These are phyloP conservation scores for Chrysoporthe cubensis DNA, from an alignment of 2,329 filamentous ascomycete species.

Conservation along the genomic window DNA sequence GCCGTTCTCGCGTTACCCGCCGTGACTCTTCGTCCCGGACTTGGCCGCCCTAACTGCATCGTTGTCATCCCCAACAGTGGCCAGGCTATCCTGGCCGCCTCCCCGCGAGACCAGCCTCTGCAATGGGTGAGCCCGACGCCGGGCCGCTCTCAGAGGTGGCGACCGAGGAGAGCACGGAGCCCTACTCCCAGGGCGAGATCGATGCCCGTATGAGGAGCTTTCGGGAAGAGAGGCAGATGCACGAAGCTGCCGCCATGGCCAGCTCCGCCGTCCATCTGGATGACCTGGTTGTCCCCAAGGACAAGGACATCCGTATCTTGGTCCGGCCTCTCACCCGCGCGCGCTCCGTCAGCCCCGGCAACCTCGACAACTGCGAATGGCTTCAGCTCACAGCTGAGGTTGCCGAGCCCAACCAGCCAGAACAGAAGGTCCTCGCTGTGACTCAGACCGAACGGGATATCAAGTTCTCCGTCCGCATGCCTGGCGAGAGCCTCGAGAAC, in stretches of 20 bases:
- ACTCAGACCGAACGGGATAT: constrained; percentile 64
- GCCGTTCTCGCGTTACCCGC: constrained; percentile 25
- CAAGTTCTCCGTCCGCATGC: constrained; percentile 63
- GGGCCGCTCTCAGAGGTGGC: constrained; percentile 30
- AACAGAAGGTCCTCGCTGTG: constrained; percentile 61
- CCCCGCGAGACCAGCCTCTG: constrained; percentile 29
- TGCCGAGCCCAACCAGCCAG: constrained; percentile 53
- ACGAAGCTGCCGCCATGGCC: constrained; percentile 36
- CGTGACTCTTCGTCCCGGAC: constrained; percentile 22
- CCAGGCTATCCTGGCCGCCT: constrained; percentile 19
- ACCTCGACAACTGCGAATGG: constrained; percentile 59
- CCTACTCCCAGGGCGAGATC: constrained; percentile 61
- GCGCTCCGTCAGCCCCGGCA: constrained; percentile 60
- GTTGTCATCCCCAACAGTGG: constrained; percentile 9
- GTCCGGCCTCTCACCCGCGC: constrained; percentile 57
- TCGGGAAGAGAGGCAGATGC: constrained; percentile 48
- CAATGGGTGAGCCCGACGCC: constrained; percentile 52
- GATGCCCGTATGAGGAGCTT: constrained; percentile 53
- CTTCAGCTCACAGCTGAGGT: constrained; percentile 59
- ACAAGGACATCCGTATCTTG: constrained; percentile 61
- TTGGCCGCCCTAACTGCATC: constrained; percentile 2
- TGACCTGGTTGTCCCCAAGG: constrained; percentile 46
- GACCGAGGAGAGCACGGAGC: constrained; percentile 58
- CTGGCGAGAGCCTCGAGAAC: constrained; percentile 49
- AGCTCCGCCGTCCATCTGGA: constrained; percentile 57